A percentile compares a stretch with the other conserved stretches of the same genome.
Evolutionary conservation across 2,329 filamentous ascomycete species (phyloP).

Genomic region (Bipolaris oryzae): DNA sequence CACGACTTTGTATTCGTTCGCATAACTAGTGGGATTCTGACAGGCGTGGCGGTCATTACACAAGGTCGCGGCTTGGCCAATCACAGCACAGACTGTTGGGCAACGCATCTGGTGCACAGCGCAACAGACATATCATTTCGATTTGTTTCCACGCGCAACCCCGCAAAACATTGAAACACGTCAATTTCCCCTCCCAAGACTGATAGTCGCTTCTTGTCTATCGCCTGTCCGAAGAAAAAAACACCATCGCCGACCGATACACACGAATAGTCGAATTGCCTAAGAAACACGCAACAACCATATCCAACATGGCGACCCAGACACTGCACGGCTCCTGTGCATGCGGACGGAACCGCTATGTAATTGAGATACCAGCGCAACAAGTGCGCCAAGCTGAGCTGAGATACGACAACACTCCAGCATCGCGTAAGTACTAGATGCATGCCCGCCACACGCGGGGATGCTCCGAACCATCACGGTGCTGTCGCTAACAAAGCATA

Average conservation of each 20-base stretch:
- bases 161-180: slow-evolving; percentile 15
- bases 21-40: neutral
- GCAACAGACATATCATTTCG: slow-evolving; percentile 15
- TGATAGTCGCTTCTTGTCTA: slow-evolving; percentile 1
- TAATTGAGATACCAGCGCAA: slow-evolving; percentile 70
- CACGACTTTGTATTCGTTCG: neutral
- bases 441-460: neutral
- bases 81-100: slow-evolving; percentile 14
- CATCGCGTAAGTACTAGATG: slow-evolving; percentile 68
- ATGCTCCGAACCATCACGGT: neutral
- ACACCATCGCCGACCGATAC: neutral
- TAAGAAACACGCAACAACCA: neutral
- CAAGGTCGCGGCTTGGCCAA: slow-evolving; percentile 13
- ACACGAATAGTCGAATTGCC: too few relatives aligned
- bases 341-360: slow-evolving; percentile 85
- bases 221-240: neutral
- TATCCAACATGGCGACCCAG: slow-evolving; percentile 43
- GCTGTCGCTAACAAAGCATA: neutral
- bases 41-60: slow-evolving; percentile 5
- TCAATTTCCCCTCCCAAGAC: neutral
- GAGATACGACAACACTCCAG: slow-evolving; percentile 69
- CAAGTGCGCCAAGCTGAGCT: slow-evolving; percentile 67
- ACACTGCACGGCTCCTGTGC: slow-evolving; percentile 78
- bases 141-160: slow-evolving; percentile 13
- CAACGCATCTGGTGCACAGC: slow-evolving; percentile 10